Evolutionary conservation across 495 filamentous ascomycete species (phyloP).

Genomic region (Tuber indicum): DNA sequence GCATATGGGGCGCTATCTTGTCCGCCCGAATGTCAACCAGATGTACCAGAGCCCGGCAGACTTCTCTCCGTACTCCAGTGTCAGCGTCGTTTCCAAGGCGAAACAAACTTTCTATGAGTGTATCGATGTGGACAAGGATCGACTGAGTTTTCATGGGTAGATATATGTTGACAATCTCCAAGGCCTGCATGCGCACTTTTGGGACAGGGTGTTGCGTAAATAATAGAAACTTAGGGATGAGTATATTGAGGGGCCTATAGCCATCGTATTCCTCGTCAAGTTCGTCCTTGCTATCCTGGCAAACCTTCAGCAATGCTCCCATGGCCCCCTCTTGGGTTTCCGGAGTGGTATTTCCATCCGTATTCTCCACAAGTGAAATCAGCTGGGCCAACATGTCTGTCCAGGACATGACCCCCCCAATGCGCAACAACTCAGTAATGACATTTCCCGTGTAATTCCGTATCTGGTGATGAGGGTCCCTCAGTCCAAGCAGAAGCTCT

Average conservation of each 20-base stretch:
- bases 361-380: conserved; percentile 58
- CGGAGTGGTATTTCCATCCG: conserved; percentile 54
- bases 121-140: conserved; percentile 67
- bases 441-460: conserved; percentile 85
- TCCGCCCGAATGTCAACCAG: conserved; percentile 85
- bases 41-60: conserved; percentile 88
- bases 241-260: conserved; percentile 74
- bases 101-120: conserved; percentile 74
- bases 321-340: conserved; percentile 87
- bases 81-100: conserved; percentile 65
- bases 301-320: conserved; percentile 86
- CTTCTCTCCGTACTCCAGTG: conserved; percentile 75
- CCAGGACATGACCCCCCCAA: conserved; percentile 83
- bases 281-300: conserved; percentile 85
- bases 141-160: conserved; percentile 71
- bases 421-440: conserved; percentile 84
- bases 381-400: conserved; percentile 80
- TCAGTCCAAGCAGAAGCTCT: conserved; percentile 66
- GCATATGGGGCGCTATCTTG: conserved; percentile 82
- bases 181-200: conserved; percentile 69
- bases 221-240: conserved; percentile 84
- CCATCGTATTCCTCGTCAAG: conserved; percentile 81
- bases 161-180: conserved; percentile 85
- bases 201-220: conserved; percentile 67
- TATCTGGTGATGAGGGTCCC: conserved; percentile 74